phyloP scores from a whole-genome alignment of 495 filamentous ascomycete species.

The Ramalina intermedia region DNA sequence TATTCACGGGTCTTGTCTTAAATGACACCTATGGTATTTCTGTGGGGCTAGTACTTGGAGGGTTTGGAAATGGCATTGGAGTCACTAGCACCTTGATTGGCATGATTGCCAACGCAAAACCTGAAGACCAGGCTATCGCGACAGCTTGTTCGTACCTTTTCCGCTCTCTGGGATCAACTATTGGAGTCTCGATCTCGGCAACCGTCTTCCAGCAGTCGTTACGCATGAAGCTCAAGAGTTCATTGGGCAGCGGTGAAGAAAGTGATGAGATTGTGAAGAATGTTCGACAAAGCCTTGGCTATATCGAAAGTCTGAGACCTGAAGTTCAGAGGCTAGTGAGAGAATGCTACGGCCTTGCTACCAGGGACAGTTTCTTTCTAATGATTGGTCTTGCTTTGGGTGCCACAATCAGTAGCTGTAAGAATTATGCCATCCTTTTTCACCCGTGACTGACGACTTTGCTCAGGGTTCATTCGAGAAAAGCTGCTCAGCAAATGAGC shows the following conservation, averaged over 20 bases:
- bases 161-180: slow-evolving; percentile 64
- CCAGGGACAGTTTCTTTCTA: slow-evolving; percentile 32
- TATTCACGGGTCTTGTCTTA: slow-evolving; percentile 41
- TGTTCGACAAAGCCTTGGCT: slow-evolving; percentile 62
- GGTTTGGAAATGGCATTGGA: slow-evolving; percentile 51
- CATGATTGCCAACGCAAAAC: slow-evolving; percentile 52
- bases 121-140: slow-evolving; percentile 58
- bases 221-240: slow-evolving; percentile 37
- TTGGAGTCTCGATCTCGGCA: slow-evolving; percentile 55
- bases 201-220: slow-evolving; percentile 63
- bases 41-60: slow-evolving; percentile 38
- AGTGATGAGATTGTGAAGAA: slow-evolving; percentile 55
- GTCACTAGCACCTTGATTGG: slow-evolving; percentile 54
- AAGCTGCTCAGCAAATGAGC: slow-evolving; percentile 10
- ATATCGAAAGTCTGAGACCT: slow-evolving; percentile 52
- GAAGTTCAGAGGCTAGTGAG: slow-evolving; percentile 46
- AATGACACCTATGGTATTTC: slow-evolving; percentile 35
- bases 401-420: slow-evolving; percentile 29
- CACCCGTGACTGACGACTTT: not conserved
- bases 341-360: slow-evolving; percentile 48
- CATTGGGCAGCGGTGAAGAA: slow-evolving; percentile 40
- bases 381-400: slow-evolving; percentile 30
- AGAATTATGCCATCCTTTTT: not conserved
- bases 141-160: slow-evolving; percentile 83
- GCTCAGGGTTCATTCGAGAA: slow-evolving; percentile 17